Percentiles rank a stretch among this genome's conserved stretches.
phyloP scores from a whole-genome alignment of 306 rosid species.

The Cucumis cinereus region DNA sequence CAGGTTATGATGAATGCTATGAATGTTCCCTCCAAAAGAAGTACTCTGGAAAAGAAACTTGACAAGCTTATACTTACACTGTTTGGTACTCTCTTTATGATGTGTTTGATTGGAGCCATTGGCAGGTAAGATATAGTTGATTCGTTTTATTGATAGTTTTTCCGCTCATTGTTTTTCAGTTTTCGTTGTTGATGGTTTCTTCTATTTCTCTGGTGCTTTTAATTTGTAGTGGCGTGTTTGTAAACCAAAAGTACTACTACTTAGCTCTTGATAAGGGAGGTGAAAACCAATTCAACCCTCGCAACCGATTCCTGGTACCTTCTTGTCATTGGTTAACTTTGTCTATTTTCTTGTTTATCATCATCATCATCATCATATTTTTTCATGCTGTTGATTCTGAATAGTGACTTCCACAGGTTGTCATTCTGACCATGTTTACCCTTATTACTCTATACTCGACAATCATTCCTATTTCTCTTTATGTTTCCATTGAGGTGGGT shows the following conservation, averaged over 20 bases:
- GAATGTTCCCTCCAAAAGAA: conserved; percentile 98
- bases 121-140: conserved; percentile 48
- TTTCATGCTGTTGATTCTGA: conserved; percentile 13
- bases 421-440: conserved; percentile 80
- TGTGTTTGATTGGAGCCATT: conserved; percentile 83
- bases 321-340: conserved; percentile 8
- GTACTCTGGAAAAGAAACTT: conserved; percentile 92
- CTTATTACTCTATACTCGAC: conserved; percentile 84
- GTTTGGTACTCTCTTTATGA: conserved; percentile 56
- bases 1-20: conserved; percentile 99
- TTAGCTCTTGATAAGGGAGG: conserved; percentile 48
- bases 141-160: neutral
- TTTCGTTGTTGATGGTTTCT: neutral
- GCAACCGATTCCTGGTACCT: conserved; percentile 64
- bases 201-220: conserved; percentile 8
- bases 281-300: conserved; percentile 64
- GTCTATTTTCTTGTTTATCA: neutral
- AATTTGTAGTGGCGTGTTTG: conserved; percentile 65
- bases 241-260: conserved; percentile 59
- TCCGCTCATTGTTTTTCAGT: neutral
- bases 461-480: conserved; percentile 93
- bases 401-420: conserved; percentile 44
- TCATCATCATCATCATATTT: too few species aligned
- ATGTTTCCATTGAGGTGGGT: conserved; percentile 94
- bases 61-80: conserved; percentile 82